These are phyloP conservation scores for Pelargonium fulgidum DNA, from an alignment of 441 rosid genomes.

Conservation along the genomic window DNA sequence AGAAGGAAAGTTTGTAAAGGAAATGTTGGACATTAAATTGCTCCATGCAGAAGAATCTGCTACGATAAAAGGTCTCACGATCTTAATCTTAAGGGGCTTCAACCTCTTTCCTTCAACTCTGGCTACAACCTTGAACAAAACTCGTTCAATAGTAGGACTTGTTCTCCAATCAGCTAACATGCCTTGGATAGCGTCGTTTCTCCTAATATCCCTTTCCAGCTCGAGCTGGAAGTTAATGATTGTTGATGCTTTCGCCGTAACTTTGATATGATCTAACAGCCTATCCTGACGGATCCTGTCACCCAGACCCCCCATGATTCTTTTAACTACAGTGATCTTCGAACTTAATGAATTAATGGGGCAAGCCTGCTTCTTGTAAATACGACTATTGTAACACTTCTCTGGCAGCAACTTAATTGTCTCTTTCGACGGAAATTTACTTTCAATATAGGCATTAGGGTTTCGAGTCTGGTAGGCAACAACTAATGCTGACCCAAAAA, in stretches of 20 bases:
- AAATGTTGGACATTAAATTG: constrained; percentile 55
- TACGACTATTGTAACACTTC: constrained; percentile 42
- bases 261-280: constrained; percentile 34
- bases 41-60: constrained; percentile 65
- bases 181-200: constrained; percentile 30
- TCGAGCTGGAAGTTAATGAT: constrained; percentile 50
- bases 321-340: constrained; percentile 41
- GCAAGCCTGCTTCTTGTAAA: constrained; percentile 25
- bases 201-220: constrained; percentile 41
- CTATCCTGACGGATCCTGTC: constrained; percentile 21
- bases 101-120: constrained; percentile 50
- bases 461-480: constrained; percentile 43
- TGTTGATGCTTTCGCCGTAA: constrained; percentile 40
- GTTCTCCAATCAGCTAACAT: constrained; percentile 50
- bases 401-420: constrained; percentile 50
- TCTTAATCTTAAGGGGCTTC: constrained; percentile 42
- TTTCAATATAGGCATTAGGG: constrained; percentile 34
- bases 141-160: constrained; percentile 49
- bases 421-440: constrained; percentile 31
- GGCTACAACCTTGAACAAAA: constrained; percentile 56
- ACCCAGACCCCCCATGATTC: constrained; percentile 32
- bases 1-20: constrained; percentile 69
- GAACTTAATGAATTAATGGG: constrained; percentile 37
- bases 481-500: constrained; percentile 53
- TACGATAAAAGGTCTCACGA: constrained; percentile 45